Evolutionary conservation across 208 protist species (phyloP).

Genomic region (Endotrypanum monterogeii): DNA sequence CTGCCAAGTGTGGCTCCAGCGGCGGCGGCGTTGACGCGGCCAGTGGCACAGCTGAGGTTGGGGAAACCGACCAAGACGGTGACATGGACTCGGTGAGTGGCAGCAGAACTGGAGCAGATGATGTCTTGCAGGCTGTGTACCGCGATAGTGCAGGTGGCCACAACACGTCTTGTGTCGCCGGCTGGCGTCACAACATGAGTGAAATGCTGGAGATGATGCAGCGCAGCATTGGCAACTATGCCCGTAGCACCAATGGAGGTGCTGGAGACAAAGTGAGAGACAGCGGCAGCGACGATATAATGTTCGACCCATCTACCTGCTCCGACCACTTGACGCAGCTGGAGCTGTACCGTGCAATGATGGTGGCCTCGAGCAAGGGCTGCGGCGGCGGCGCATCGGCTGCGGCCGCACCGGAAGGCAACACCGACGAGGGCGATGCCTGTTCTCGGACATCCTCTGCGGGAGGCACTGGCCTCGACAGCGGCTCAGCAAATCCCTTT

Average conservation of each 20-base stretch:
- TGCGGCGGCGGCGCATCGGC: conserved; percentile 7
- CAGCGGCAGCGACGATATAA: conserved; percentile 7
- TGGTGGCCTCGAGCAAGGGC: conserved; percentile 33
- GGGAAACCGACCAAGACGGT: conserved; percentile 21
- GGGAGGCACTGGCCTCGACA: neutral
- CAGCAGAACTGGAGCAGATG: conserved; percentile 17
- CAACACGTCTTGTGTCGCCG: conserved; percentile 11
- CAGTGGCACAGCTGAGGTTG: conserved; percentile 10
- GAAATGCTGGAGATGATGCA: conserved; percentile 45
- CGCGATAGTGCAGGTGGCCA: conserved; percentile 4
- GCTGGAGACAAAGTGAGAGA: conserved; percentile 1
- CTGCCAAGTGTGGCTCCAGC: conserved; percentile 4
- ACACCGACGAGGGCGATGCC: conserved; percentile 12
- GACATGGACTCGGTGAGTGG: conserved; percentile 13
- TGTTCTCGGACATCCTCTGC: neutral
- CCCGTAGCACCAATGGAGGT: neutral
- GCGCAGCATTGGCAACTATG: conserved; percentile 28
- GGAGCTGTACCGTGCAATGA: conserved; percentile 32
- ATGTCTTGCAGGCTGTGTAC: conserved; percentile 12
- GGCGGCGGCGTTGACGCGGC: conserved; percentile 3
- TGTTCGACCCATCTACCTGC: conserved; percentile 24
- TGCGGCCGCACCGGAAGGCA: conserved; percentile 11
- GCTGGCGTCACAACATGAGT: conserved; percentile 22
- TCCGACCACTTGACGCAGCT: conserved; percentile 28
- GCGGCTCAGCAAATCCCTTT: conserved; percentile 9